Percentiles rank a stretch among this genome's conserved stretches.
These are phyloP conservation scores for Kodamaea sp. DNA, from an alignment of 1,139 yeast genomes.

Conservation along the genomic window DNA sequence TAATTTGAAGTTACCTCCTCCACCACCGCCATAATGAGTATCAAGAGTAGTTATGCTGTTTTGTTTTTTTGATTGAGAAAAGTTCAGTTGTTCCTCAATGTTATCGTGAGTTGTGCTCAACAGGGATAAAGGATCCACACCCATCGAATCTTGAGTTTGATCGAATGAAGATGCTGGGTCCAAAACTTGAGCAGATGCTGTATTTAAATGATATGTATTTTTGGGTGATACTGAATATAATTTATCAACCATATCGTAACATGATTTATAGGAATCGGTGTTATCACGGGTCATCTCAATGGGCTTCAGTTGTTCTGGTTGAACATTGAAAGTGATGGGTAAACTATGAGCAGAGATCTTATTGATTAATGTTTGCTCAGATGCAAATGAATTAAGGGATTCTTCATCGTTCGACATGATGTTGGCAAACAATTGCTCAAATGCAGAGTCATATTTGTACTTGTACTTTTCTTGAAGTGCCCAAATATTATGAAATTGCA, in stretches of 20 bases:
- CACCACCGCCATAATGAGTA: conserved; percentile 22
- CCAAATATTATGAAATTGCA: conserved; percentile 17
- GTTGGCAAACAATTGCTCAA: conserved; percentile 8
- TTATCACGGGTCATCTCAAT: not conserved
- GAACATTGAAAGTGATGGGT: conserved; percentile 11
- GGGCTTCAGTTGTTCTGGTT: not conserved
- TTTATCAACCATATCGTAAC: conserved; percentile 31
- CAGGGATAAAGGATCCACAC: conserved; percentile 12
- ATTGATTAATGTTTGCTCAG: conserved; percentile 13
- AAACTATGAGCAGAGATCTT: conserved; percentile 8
- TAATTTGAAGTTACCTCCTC: conserved; percentile 25
- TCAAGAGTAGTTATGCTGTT: conserved; percentile 1
- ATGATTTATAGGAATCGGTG: conserved; percentile 16
- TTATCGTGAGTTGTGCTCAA: conserved; percentile 8
- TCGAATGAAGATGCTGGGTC: conserved; percentile 4
- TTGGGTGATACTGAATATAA: conserved; percentile 41
- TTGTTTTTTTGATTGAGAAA: not conserved
- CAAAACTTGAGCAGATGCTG: conserved; percentile 29
- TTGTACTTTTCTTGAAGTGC: conserved; percentile 10
- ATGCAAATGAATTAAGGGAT: conserved; percentile 11
- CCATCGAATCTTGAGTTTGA: conserved; percentile 12
- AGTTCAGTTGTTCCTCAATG: conserved; percentile 12
- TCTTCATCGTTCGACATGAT: conserved; percentile 11
- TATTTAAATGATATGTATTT: conserved; percentile 35
- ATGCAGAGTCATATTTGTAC: conserved; percentile 8